Evolutionary conservation across 148 eudicot genomes (phyloP).

Genomic region (Chenopodium suecicum): DNA sequence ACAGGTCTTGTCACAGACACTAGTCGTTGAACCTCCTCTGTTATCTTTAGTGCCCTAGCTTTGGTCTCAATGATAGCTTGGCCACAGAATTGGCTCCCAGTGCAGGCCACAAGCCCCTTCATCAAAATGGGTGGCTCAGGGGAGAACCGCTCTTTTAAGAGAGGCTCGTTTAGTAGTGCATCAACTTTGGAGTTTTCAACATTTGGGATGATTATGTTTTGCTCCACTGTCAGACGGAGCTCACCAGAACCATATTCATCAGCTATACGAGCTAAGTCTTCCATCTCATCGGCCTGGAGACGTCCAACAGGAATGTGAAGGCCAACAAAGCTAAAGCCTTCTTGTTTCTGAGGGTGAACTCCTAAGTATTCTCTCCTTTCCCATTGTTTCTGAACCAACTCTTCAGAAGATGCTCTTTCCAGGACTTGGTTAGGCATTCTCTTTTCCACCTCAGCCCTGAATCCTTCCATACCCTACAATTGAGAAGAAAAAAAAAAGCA

Average conservation of each 20-base stretch:
- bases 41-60: slow-evolving; percentile 71
- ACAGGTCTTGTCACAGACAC: slow-evolving; percentile 67
- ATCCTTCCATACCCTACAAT: slow-evolving; percentile 82
- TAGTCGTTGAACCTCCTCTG: slow-evolving; percentile 67
- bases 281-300: slow-evolving; percentile 91
- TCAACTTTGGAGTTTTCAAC: slow-evolving; percentile 67
- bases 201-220: slow-evolving; percentile 86
- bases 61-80: slow-evolving; percentile 96
- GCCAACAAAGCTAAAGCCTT: slow-evolving; percentile 84
- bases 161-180: slow-evolving; percentile 69
- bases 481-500: neutral
- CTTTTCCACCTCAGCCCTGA: slow-evolving; percentile 80
- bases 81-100: slow-evolving; percentile 96
- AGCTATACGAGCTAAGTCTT: slow-evolving; percentile 84
- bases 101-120: slow-evolving; percentile 91
- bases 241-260: slow-evolving; percentile 87
- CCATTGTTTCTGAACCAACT: slow-evolving; percentile 64
- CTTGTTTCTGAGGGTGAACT: slow-evolving; percentile 87
- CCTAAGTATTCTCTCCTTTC: slow-evolving; percentile 87
- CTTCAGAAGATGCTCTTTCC: slow-evolving; percentile 77
- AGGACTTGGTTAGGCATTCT: slow-evolving; percentile 76
- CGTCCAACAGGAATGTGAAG: slow-evolving; percentile 93
- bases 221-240: slow-evolving; percentile 92
- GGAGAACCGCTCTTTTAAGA: slow-evolving; percentile 52
- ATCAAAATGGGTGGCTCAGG: slow-evolving; percentile 77